Evolutionary conservation across 352 stramenopile genomes (phyloP), one percentile per base, ranked within the genome.

Genomic region (Globisporangium camurandrum): DNA sequence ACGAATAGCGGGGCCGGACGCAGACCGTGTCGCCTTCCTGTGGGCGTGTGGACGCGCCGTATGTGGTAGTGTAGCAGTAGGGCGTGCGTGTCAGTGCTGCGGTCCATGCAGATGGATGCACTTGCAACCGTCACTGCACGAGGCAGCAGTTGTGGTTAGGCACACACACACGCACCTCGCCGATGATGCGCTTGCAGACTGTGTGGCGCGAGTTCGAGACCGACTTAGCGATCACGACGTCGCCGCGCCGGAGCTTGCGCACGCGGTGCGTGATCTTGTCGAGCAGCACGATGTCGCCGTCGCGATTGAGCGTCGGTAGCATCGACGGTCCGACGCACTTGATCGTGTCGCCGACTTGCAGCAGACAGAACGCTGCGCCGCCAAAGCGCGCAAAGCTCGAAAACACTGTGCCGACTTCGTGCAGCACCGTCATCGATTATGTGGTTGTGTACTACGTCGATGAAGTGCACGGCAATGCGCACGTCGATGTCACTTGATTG

Each of bases 111-210:
- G 17, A 43, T 24, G 4, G 19, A 23, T 11, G 6, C 37, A 46
- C 11, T 26, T 36, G 17, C 9, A 38, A 20, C 26, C 16, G 9
- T 20, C 11, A 27, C 38, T 27, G 38, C 26, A 5, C 14, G 19
- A 23, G 19, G 10, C 33, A 23, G 37, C 20, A 17, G 24, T 19
- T 27, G 9, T 23, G 10, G 3, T 23, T 39, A 24, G n/a, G 11
- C 19, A 51, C 8, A 16, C 5, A 41, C 26, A 11, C 26, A 38
- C 54, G n/a, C 19, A 82, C 72, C 64, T 75, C 62, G 14, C 71
- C 87, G 22, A 95, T 78, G 49, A 96, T 84, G 46, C 87, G 86
- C 63, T 96, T 96, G 69, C 86, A 96, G 14, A 96, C 79, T 9
- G 83, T 95, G 59, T 94, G 66, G 3, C 68, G 58, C 11, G 84